Conservation (phyloP, 148 eudicot species). For the Nyssa sinensis region DNA sequence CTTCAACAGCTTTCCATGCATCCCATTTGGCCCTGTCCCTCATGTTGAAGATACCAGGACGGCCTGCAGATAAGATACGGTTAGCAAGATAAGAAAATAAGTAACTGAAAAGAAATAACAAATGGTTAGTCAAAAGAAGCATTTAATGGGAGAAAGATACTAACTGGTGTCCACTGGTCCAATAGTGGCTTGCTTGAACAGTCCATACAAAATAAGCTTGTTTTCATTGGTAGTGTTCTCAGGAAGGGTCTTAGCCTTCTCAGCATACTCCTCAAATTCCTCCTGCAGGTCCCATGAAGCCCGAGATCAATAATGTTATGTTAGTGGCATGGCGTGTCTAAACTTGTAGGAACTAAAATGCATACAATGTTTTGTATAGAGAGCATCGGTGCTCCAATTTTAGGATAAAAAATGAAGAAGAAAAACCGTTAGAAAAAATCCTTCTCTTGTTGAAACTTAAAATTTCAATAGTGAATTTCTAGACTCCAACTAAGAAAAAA, state of each 20-base stretch:
- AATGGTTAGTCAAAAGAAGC: background rate
- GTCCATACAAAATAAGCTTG: slow-evolving; percentile 78
- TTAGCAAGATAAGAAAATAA: background rate
- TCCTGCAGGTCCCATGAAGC: slow-evolving; percentile 43
- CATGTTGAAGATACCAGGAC: slow-evolving; percentile 82
- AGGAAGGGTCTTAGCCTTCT: slow-evolving; percentile 74
- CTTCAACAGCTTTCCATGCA: slow-evolving; percentile 94
- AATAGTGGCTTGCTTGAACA: slow-evolving; percentile 87
- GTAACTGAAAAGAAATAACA: background rate
- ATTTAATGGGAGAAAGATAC: slow-evolving; percentile 21
- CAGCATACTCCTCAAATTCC: slow-evolving; percentile 80
- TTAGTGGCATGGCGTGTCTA: background rate
- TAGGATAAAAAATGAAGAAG: background rate
- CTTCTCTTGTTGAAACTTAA: background rate
- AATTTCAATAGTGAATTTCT: background rate
- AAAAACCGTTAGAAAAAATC: background rate
- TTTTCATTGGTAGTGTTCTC: slow-evolving; percentile 57
- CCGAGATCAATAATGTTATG: background rate
- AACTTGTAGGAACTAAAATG: background rate
- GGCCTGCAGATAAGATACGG: slow-evolving; percentile 41
- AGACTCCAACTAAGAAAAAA: background rate
- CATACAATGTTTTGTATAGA: background rate
- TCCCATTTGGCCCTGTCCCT: slow-evolving; percentile 93
- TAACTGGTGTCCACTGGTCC: slow-evolving; percentile 80
- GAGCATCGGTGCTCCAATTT: background rate